Evolutionary conservation across 768 basidiomycete species (phyloP).

Genomic region (Kwoniella dejecticola): DNA sequence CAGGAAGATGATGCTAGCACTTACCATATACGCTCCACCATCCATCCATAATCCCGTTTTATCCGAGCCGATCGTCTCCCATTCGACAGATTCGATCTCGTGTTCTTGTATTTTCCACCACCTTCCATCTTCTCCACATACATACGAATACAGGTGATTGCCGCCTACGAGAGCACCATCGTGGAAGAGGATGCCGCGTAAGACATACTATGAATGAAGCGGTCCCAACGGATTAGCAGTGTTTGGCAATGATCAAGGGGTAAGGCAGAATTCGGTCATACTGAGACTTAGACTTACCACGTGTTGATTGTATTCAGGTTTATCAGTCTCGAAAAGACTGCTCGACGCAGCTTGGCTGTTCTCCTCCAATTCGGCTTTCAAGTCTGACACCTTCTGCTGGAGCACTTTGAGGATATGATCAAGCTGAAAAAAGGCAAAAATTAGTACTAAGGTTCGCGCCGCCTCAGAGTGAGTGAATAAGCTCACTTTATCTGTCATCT

Average conservation of each 20-base stretch:
- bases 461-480: neutral
- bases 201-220: slow-evolving; percentile 32
- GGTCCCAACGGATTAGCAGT: too few relatives aligned
- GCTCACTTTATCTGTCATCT: slow-evolving; percentile 41
- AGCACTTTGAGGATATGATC: slow-evolving; percentile 25
- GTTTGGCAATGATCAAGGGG: too few relatives aligned
- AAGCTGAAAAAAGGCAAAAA: slow-evolving; percentile 24
- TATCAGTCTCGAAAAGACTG: slow-evolving; percentile 40
- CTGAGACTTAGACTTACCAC: slow-evolving; percentile 27
- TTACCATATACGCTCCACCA: slow-evolving; percentile 42
- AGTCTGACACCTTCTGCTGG: slow-evolving; percentile 11
- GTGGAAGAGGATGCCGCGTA: slow-evolving; percentile 38
- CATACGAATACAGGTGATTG: slow-evolving; percentile 41
- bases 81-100: slow-evolving; percentile 32
- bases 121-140: slow-evolving; percentile 26
- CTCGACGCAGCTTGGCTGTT: slow-evolving; percentile 24
- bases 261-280: too few relatives aligned
- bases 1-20: too few relatives aligned
- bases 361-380: slow-evolving; percentile 27
- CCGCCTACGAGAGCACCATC: slow-evolving; percentile 38
- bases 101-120: slow-evolving; percentile 50
- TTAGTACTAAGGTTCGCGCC: slow-evolving; percentile 2
- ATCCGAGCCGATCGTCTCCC: slow-evolving; percentile 32
- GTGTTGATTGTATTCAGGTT: slow-evolving; percentile 36
- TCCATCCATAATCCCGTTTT: slow-evolving; percentile 46